phyloP scores from a whole-genome alignment of 257 asterid species.

The Scutellaria minor region DNA sequence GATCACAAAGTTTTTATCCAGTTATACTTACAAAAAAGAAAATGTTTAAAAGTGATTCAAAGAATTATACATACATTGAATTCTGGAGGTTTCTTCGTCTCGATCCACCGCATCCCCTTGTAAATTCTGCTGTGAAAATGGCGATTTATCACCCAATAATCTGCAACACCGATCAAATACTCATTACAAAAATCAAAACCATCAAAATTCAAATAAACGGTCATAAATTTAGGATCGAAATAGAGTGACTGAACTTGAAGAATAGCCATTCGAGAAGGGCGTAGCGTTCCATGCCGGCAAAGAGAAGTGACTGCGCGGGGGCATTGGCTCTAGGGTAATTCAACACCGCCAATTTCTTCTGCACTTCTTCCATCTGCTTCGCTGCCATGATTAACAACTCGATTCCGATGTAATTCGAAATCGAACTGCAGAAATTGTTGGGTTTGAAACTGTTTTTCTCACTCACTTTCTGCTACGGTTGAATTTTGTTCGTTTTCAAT shows the following conservation, averaged over 20 bases:
- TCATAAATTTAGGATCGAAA: not conserved
- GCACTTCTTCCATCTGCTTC: constrained; percentile 90
- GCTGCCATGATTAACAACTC: constrained; percentile 59
- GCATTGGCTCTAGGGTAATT: constrained; percentile 86
- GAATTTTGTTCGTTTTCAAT: constrained; percentile 25
- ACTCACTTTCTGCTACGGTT: constrained; percentile 15
- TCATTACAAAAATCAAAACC: not conserved
- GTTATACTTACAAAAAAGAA: not conserved
- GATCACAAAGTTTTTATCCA: not conserved
- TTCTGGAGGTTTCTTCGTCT: constrained; percentile 94
- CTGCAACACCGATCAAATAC: constrained; percentile 45
- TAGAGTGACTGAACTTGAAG: constrained; percentile 62
- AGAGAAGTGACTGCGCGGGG: constrained; percentile 95
- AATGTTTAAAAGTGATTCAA: constrained; percentile 16
- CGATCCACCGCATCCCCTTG: constrained; percentile 95
- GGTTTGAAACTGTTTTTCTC: constrained; percentile 10
- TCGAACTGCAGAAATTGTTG: constrained; percentile 20
- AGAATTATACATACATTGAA: constrained; percentile 64
- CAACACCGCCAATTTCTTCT: constrained; percentile 72
- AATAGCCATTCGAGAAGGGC: constrained; percentile 99
- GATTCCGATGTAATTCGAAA: constrained; percentile 25
- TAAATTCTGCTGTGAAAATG: constrained; percentile 91
- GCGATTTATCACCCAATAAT: constrained; percentile 92
- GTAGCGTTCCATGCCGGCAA: constrained; percentile 99
- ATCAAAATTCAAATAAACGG: not conserved